Percentiles rank a stretch among this genome's conserved stretches.
Conservation (phyloP, 176 grass and related monocot genomes). For the Eleusine indica region DNA sequence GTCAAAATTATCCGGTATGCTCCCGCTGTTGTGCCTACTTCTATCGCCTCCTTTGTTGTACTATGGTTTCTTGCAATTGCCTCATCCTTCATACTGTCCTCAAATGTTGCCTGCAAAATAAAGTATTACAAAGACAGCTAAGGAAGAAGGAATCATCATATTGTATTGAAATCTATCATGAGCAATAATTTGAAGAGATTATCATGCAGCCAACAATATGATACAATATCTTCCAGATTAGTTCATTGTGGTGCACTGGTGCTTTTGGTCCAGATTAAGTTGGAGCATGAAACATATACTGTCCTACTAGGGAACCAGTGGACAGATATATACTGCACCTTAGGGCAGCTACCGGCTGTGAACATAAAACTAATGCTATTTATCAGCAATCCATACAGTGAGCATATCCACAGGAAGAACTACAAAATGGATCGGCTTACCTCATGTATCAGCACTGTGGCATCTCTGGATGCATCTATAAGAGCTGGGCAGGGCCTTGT, state of each 20-base stretch:
- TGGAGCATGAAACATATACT: constrained; percentile 2
- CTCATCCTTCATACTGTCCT: constrained; percentile 91
- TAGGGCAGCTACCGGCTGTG: neutral
- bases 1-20: constrained; percentile 85
- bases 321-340: neutral
- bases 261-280: constrained; percentile 28
- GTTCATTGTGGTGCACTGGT: neutral
- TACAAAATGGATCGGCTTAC: constrained; percentile 33
- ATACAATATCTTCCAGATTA: constrained; percentile 28
- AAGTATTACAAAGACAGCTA: constrained; percentile 11
- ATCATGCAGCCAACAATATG: constrained; percentile 23
- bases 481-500: constrained; percentile 83
- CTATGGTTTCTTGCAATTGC: constrained; percentile 87
- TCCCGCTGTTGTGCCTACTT: constrained; percentile 71
- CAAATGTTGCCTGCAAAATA: constrained; percentile 82
- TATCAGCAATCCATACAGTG: neutral
- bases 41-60: constrained; percentile 90
- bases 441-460: constrained; percentile 95
- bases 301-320: no score
- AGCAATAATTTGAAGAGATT: constrained; percentile 12
- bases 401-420: neutral
- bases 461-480: constrained; percentile 78
- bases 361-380: neutral
- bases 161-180: neutral
- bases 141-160: neutral